Base-by-base conservation (phyloP, 306 rosid genomes). In the Glycine soja region DNA sequence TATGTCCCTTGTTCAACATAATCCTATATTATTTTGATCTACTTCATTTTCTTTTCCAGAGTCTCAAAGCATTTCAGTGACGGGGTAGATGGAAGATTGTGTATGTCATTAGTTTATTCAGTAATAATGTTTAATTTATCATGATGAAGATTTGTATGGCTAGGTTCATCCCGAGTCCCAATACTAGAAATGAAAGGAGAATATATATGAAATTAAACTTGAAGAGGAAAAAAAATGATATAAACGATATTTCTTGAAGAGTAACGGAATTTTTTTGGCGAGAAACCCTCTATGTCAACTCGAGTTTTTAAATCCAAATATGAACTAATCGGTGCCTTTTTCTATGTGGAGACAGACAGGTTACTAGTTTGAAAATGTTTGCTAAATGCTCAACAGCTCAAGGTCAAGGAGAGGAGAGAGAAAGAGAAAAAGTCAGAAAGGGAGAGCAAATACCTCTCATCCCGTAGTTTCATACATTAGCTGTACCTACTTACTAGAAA, bases 331-430 rank as follows among this genome's bases (percentile, higher is more conserved):
- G 4, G 32, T 18, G 58, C 30, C 76, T 54, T 68, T 18, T 68
- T 43, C 82, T 19, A 34, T 57, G 70, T 10, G 74, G 81, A 47
- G 63, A 76, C 30, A 50, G 73, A 50, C 38, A 64, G 45, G 61
- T 40, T 32, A 66, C 24, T 6, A 18, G 54, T 74, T 74, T 74
- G 48, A 73, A 72, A 72, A 53, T 72, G 51, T 8, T 42, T 42
- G 46, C 9, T 42, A 42, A 42, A 74, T 65, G 9, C 46, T 42
- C 8, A 42, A 42, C 9, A 42, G 61, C 12, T 74, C 69, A 30
- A 59, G 38, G 12, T 57, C 64, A 18, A 40, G 51, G 24, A 66
- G 51, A 40, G 12, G 72, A n/a, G 50, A 65, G 32, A 66, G 2
- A n/a, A 13, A 16, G 11, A 19, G 3, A 9, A 56, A 54, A 14